Conservation (phyloP, 352 stramenopile species). For the Phytophthora sp. region DNA sequence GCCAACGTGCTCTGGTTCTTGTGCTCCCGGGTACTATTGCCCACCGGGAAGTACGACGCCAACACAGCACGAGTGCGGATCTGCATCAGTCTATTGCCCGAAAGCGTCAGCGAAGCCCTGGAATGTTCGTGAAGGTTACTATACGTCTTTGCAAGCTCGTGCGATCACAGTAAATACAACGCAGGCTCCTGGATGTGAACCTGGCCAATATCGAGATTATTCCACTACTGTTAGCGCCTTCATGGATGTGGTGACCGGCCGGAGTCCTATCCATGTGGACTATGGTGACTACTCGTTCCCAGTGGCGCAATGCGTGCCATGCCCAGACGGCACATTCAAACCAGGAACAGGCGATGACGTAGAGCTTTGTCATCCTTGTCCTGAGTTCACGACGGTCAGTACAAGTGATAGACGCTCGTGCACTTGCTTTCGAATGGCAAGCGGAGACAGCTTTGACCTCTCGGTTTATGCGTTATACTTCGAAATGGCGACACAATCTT, state of each 20-base stretch:
- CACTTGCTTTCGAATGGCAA: conserved; percentile 62
- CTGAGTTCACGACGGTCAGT: conserved; percentile 47
- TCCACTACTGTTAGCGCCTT: conserved; percentile 34
- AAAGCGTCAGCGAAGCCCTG: conserved; percentile 30
- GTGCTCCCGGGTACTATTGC: conserved; percentile 74
- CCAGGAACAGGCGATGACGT: conserved; percentile 43
- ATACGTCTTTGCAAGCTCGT: conserved; percentile 48
- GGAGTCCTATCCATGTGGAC: conserved; percentile 55
- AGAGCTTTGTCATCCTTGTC: conserved; percentile 57
- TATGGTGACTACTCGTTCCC: conserved; percentile 65
- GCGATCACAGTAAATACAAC: conserved; percentile 14
- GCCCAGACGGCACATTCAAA: conserved; percentile 81
- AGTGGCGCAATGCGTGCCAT: conserved; percentile 62
- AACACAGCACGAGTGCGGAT: conserved; percentile 56
- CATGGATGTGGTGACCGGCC: conserved; percentile 47
- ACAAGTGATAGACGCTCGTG: conserved; percentile 60
- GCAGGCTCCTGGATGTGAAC: conserved; percentile 24
- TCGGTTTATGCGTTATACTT: conserved; percentile 47
- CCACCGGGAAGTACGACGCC: conserved; percentile 50
- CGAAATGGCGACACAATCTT: conserved; percentile 22
- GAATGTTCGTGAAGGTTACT: conserved; percentile 42
- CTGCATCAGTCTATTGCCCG: conserved; percentile 56
- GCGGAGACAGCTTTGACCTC: conserved; percentile 43
- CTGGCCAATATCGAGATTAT: conserved; percentile 31
- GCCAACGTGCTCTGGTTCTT: conserved; percentile 61